A percentile compares a stretch with the other conserved stretches of the same genome.
These are phyloP conservation scores for Prunus campanulata DNA, from an alignment of 306 rosid species.

Conservation along the genomic window DNA sequence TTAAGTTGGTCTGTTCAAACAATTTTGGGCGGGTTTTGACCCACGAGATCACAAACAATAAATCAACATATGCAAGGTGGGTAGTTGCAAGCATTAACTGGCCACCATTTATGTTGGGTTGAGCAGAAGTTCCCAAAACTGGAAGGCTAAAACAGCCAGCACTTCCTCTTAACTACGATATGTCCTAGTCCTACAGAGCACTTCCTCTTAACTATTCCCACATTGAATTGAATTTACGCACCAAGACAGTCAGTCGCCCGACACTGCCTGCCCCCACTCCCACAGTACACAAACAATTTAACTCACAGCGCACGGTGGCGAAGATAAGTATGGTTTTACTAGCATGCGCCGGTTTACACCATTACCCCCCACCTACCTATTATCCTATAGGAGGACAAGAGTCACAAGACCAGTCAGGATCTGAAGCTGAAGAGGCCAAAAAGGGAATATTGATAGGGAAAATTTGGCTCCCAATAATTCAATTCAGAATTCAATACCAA, in stretches of 20 bases:
- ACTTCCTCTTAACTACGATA: background rate
- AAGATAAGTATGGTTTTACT: background rate
- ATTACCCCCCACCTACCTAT: background rate
- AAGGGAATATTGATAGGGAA: background rate
- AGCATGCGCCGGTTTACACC: background rate
- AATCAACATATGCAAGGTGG: background rate
- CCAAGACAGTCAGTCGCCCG: background rate
- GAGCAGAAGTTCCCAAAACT: background rate
- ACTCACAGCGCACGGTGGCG: background rate
- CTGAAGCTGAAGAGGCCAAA: background rate
- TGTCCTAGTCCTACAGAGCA: background rate
- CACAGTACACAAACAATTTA: background rate
- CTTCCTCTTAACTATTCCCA: background rate
- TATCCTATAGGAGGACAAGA: background rate
- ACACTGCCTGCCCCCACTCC: background rate
- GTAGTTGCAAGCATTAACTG: background rate
- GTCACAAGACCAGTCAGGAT: background rate
- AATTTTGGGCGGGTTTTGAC: background rate
- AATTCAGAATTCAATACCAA: background rate
- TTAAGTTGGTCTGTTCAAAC: too few species aligned
- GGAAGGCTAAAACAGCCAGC: too few species aligned
- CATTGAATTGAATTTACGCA: background rate
- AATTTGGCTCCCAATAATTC: background rate
- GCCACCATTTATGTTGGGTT: background rate
- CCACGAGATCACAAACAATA: background rate